Base-by-base conservation (phyloP, 2,329 filamentous ascomycete genomes). In the Nothophaeocryptopus gaeumannii region DNA sequence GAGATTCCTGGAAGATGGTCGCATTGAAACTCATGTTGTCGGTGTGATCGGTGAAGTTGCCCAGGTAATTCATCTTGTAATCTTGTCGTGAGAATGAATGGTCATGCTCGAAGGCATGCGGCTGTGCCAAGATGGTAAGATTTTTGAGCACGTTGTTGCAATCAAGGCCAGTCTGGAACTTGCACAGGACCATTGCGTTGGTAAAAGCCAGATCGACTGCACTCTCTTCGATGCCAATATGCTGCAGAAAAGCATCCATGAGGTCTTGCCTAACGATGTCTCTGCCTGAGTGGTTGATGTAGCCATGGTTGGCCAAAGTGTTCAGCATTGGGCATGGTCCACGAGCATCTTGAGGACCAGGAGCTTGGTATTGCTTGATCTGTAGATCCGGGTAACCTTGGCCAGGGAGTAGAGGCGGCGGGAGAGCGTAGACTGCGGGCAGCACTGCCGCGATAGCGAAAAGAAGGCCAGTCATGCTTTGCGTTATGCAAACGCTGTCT, bases 71-170 rank as follows among this genome's bases (percentile, higher is more conserved):
- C 47, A 45, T 36, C 32, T 45, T 50, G n/a, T 50, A 50, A 76
- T 72, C 1, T 71, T 82, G 45, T 70, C 65, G 0, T 76, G 73
- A 14, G 73, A 76, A 48, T 78, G 80, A 20, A 79, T 80, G 7
- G 73, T 75, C 37, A 60, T 72, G 2, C 82, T 80, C 78, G 68
- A 67, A 47, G 76, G 82, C 58, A 74, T 83, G 46, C 9, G 46
- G 46, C 20, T 26, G 20, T 26, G 20, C 20, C 20, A 26, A 26
- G 7, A 26, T 26, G 20, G 20, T 26, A 26, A 26, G 20, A 7
- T 26, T 26, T 7, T 26, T 26, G 4, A 26, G 20, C 20, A 26
- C 20, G 7, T 26, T 26, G 20, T 26, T 26, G 7, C 20, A 26
- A 8, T 35, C 14, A 14, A 35, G 33, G 33, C 33, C 33, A 35